Conservation (phyloP, 2,329 filamentous ascomycete species). For the Ceratocystiopsis sp. region DNA sequence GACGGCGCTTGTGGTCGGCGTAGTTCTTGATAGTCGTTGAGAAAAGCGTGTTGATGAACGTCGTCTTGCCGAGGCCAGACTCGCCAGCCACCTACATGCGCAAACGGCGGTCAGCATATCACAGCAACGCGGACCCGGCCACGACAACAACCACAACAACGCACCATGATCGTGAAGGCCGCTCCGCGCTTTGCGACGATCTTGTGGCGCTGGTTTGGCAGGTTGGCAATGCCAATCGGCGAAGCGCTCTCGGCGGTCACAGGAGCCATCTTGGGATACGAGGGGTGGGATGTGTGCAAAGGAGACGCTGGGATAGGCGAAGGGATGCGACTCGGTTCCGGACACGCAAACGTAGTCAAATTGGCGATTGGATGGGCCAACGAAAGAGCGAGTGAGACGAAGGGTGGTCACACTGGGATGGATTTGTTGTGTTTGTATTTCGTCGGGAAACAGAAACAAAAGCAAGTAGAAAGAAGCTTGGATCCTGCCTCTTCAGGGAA, state of each 20-base stretch:
- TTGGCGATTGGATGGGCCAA: no score
- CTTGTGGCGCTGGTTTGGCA: slow-evolving; percentile 60
- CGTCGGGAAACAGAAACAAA: slow-evolving; percentile 6
- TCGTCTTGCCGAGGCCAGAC: slow-evolving; percentile 96
- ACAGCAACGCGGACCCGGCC: slow-evolving; percentile 12
- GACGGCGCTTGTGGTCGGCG: slow-evolving; percentile 96
- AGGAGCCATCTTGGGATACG: slow-evolving; percentile 31
- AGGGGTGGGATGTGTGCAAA: slow-evolving; percentile 10
- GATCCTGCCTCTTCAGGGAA: slow-evolving; percentile 6
- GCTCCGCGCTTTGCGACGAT: slow-evolving; percentile 74
- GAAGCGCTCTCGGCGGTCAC: slow-evolving; percentile 42
- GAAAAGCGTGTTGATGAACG: slow-evolving; percentile 99
- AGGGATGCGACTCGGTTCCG: not conserved
- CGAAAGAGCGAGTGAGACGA: no score
- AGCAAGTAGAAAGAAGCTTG: slow-evolving; percentile 9
- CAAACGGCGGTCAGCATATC: slow-evolving; percentile 3
- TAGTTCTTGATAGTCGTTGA: slow-evolving; percentile 99
- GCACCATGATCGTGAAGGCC: slow-evolving; percentile 97
- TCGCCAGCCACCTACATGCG: slow-evolving; percentile 77
- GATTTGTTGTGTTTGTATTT: slow-evolving; percentile 7
- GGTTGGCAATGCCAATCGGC: slow-evolving; percentile 58
- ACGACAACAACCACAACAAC: slow-evolving; percentile 10
- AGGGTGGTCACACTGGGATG: not conserved
- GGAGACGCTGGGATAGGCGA: not conserved
- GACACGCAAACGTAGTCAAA: no score